Percentiles rank a stretch among this genome's conserved stretches.
phyloP scores from a whole-genome alignment of 2,329 filamentous ascomycete species.

The Blastomyces gilchristii region DNA sequence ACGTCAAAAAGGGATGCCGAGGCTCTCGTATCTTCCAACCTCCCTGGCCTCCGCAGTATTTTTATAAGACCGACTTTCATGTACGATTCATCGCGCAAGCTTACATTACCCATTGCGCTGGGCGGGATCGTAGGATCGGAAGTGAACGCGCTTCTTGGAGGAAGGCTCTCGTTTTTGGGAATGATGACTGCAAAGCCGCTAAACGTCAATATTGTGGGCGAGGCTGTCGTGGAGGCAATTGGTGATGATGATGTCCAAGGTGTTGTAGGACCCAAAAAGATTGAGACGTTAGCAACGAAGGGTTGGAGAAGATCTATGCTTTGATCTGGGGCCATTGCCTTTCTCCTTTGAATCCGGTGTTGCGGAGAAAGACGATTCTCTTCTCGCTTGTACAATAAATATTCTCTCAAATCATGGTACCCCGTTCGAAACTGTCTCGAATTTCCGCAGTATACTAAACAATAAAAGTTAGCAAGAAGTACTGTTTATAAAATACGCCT shows the following conservation, averaged over 20 bases:
- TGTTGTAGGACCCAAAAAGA: slow-evolving; percentile 64
- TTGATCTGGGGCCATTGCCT: slow-evolving; percentile 34
- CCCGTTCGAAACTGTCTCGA: slow-evolving; percentile 91
- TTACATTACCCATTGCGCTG: slow-evolving; percentile 78
- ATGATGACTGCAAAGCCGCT: slow-evolving; percentile 75
- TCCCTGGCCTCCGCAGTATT: slow-evolving; percentile 65
- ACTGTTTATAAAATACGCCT: slow-evolving; percentile 6
- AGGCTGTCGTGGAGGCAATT: slow-evolving; percentile 81
- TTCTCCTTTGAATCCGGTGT: neutral
- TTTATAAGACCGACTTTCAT: slow-evolving; percentile 82
- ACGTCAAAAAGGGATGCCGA: slow-evolving; percentile 88
- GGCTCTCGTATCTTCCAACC: slow-evolving; percentile 57
- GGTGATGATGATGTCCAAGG: slow-evolving; percentile 63
- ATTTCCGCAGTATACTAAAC: slow-evolving; percentile 81
- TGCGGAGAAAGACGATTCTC: neutral
- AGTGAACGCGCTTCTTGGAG: slow-evolving; percentile 68
- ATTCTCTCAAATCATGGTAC: slow-evolving; percentile 70
- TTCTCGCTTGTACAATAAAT: slow-evolving; percentile 8
- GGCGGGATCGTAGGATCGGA: slow-evolving; percentile 62
- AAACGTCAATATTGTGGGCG: slow-evolving; percentile 75
- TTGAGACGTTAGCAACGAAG: slow-evolving; percentile 69
- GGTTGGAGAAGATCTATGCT: slow-evolving; percentile 89
- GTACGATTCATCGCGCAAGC: slow-evolving; percentile 70
- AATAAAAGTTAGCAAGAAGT: slow-evolving; percentile 6
- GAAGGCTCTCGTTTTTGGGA: slow-evolving; percentile 69